These are phyloP conservation scores for Claviceps paspali DNA, from an alignment of 2,329 filamentous ascomycete genomes.

Conservation along the genomic window DNA sequence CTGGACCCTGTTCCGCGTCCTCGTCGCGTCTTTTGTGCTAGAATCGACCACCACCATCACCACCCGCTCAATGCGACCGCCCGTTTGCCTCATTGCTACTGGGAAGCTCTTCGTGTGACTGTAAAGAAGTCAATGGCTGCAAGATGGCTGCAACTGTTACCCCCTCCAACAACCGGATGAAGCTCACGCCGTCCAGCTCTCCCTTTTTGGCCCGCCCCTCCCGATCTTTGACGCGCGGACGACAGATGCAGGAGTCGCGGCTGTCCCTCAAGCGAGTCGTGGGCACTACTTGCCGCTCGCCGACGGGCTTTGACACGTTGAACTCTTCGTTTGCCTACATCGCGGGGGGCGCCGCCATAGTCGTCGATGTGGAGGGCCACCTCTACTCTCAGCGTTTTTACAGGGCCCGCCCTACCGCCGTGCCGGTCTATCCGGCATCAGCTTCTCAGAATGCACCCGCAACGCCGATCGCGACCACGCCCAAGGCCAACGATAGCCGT, in stretches of 20 bases:
- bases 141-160: conserved; percentile 37
- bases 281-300: conserved; percentile 73
- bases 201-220: conserved; percentile 48
- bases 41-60: neutral
- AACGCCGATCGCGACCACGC: conserved; percentile 33
- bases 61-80: neutral
- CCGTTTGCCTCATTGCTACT: neutral
- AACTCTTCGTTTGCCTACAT: conserved; percentile 74
- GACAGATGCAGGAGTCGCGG: conserved; percentile 34
- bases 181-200: conserved; percentile 63
- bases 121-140: conserved; percentile 32
- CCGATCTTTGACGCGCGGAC: conserved; percentile 45
- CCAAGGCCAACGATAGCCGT: conserved; percentile 48
- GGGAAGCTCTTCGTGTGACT: conserved; percentile 1
- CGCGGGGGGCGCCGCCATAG: conserved; percentile 83
- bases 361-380: conserved; percentile 63
- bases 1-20: neutral
- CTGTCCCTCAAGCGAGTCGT: conserved; percentile 73
- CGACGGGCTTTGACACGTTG: conserved; percentile 75
- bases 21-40: neutral
- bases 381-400: conserved; percentile 70
- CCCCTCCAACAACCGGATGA: conserved; percentile 43
- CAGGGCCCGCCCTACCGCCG: conserved; percentile 64
- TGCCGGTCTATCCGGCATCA: conserved; percentile 46
- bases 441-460: conserved; percentile 35